Conservation (phyloP, 1,139 yeast genomes). For the Candida pseudoviswanathii region DNA sequence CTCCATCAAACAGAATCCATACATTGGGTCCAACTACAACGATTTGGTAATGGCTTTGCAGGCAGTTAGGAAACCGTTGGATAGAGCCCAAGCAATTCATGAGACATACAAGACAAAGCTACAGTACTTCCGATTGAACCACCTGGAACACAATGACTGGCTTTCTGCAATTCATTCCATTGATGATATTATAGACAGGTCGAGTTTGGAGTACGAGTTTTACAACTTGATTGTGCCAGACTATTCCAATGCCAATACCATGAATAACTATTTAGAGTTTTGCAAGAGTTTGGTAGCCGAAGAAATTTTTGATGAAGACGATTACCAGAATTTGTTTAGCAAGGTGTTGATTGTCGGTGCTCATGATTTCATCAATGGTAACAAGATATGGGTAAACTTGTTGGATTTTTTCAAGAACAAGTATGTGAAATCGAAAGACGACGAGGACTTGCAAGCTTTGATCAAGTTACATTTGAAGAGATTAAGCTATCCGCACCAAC, state of each 20-base stretch:
- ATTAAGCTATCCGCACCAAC: constrained; percentile 44
- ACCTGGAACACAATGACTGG: constrained; percentile 30
- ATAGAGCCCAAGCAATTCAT: constrained; percentile 16
- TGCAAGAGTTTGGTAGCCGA: background rate
- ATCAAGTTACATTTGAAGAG: constrained; percentile 34
- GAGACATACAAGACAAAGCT: constrained; percentile 23
- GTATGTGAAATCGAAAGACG: constrained; percentile 14
- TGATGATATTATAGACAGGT: constrained; percentile 16
- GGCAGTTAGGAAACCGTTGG: constrained; percentile 9
- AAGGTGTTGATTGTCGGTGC: constrained; percentile 30
- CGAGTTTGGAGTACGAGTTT: constrained; percentile 19
- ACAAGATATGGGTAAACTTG: constrained; percentile 36
- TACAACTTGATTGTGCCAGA: constrained; percentile 21
- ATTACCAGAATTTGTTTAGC: constrained; percentile 19
- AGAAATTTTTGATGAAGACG: constrained; percentile 14
- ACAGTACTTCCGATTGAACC: constrained; percentile 22
- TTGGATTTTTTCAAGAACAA: constrained; percentile 17
- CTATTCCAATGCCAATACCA: constrained; percentile 22
- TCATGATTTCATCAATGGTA: constrained; percentile 37
- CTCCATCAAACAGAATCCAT: constrained; percentile 8
- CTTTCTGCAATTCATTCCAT: constrained; percentile 24
- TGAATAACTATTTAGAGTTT: constrained; percentile 22
- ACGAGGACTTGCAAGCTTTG: constrained; percentile 21
- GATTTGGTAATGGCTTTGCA: constrained; percentile 19
- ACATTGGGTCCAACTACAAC: constrained; percentile 20